These are phyloP conservation scores for Chloranthus sessilifolius DNA, from an alignment of 164 flowering plant species.

Conservation along the genomic window DNA sequence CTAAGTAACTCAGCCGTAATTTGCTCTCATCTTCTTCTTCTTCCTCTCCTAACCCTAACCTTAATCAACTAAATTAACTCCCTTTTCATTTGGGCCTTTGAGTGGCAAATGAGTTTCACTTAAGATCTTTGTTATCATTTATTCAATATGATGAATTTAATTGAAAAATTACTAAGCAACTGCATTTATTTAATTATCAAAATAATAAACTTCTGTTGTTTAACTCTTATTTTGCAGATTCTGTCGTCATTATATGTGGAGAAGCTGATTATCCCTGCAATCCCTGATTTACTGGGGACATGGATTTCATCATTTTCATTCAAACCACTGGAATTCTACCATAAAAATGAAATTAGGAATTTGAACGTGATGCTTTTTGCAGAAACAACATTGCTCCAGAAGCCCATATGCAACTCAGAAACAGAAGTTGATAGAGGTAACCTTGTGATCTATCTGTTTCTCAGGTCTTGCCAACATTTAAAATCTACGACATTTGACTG, in stretches of 20 bases:
- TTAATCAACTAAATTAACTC: too few species aligned
- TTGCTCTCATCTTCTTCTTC: too few species aligned
- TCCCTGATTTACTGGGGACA: constrained; percentile 52
- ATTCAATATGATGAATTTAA: too few species aligned
- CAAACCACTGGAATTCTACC: constrained; percentile 40
- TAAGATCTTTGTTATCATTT: too few species aligned
- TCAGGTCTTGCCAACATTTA: not conserved
- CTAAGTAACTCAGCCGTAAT: too few species aligned
- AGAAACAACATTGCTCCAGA: constrained; percentile 61
- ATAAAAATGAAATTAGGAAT: constrained; percentile 37
- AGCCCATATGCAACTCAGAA: constrained; percentile 15
- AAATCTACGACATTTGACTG: too few species aligned
- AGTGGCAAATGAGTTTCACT: too few species aligned
- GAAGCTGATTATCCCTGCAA: constrained; percentile 76
- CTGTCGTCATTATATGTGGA: constrained; percentile 32
- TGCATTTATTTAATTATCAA: too few species aligned
- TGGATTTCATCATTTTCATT: constrained; percentile 83
- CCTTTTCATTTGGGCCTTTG: too few species aligned
- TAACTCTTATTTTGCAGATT: constrained; percentile 18
- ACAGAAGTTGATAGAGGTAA: not conserved
- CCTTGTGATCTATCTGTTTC: not conserved
- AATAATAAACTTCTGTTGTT: too few species aligned
- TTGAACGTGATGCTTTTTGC: constrained; percentile 63
- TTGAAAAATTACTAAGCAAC: too few species aligned
- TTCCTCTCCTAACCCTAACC: too few species aligned